A percentile compares a stretch with the other conserved stretches of the same genome.
These are phyloP conservation scores for Fusarium denticulatum DNA, from an alignment of 2,329 filamentous ascomycete species.

Conservation along the genomic window DNA sequence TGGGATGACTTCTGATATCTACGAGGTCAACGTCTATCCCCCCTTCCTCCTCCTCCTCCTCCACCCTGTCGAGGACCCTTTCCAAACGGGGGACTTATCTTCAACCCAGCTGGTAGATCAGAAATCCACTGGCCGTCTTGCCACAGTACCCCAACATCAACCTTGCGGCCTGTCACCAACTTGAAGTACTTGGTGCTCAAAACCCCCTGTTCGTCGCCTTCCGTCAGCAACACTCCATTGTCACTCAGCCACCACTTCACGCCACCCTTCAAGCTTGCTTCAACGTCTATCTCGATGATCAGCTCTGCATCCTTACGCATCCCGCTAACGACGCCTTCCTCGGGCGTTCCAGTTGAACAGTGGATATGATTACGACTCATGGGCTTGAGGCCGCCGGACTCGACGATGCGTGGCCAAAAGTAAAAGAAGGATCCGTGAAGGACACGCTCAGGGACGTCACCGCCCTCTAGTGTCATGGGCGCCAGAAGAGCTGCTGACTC, in stretches of 20 bases:
- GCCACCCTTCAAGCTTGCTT: constrained; percentile 68
- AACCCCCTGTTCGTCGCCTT: constrained; percentile 67
- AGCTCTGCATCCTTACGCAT: constrained; percentile 83
- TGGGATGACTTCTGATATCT: neutral
- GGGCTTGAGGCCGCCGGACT: constrained; percentile 77
- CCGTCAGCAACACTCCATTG: constrained; percentile 78
- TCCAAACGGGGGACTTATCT: constrained; percentile 58
- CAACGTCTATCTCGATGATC: constrained; percentile 80
- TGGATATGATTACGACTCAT: constrained; percentile 93
- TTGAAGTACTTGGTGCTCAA: constrained; percentile 75
- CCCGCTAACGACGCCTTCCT: constrained; percentile 73
- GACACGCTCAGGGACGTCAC: constrained; percentile 71
- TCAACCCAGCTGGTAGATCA: constrained; percentile 72
- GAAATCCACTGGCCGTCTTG: constrained; percentile 72
- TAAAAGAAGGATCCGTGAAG: constrained; percentile 91
- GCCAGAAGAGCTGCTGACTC: constrained; percentile 77
- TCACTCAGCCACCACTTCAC: constrained; percentile 82
- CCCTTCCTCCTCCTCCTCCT: constrained; percentile 50
- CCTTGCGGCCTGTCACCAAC: constrained; percentile 71
- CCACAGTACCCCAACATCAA: constrained; percentile 73
- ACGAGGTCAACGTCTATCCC: constrained; percentile 28
- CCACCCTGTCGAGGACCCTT: constrained; percentile 58
- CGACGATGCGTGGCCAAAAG: constrained; percentile 79
- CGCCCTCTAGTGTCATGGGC: constrained; percentile 69
- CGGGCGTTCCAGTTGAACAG: constrained; percentile 79